Evolutionary conservation across 805 yeast genomes (phyloP).

Genomic region (Saturnispora saitoi): DNA sequence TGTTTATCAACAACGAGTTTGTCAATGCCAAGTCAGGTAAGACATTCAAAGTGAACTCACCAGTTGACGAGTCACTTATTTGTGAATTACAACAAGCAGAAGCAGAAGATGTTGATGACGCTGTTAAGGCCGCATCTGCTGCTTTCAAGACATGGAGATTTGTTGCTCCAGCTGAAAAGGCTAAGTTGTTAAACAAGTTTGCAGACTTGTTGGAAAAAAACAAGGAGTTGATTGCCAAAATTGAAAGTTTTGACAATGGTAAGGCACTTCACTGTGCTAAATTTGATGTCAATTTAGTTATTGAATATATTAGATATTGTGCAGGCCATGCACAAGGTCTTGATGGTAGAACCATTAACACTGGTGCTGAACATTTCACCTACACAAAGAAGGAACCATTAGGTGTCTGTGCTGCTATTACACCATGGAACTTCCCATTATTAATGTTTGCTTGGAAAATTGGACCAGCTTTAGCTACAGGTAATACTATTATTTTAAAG

Average conservation of each 20-base stretch:
- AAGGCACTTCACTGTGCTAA: conserved; percentile 57
- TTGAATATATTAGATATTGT: conserved; percentile 57
- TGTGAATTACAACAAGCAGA: conserved; percentile 46
- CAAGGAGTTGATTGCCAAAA: conserved; percentile 52
- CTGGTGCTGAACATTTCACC: conserved; percentile 55
- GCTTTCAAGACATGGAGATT: conserved; percentile 59
- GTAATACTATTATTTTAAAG: conserved; percentile 64
- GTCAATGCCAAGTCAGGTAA: conserved; percentile 40
- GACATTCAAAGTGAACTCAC: conserved; percentile 44
- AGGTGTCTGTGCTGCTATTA: conserved; percentile 78
- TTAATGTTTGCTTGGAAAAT: conserved; percentile 76
- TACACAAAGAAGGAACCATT: conserved; percentile 67
- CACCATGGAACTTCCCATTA: conserved; percentile 82
- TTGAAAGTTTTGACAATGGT: conserved; percentile 74
- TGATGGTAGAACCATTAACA: conserved; percentile 54
- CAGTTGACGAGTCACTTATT: conserved; percentile 44
- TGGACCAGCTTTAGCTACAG: conserved; percentile 72
- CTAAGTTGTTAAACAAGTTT: conserved; percentile 43
- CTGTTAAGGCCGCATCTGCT: conserved; percentile 56
- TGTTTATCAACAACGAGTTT: conserved; percentile 51
- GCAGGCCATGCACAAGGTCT: conserved; percentile 70
- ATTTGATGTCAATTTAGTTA: conserved; percentile 59
- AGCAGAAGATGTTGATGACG: conserved; percentile 57
- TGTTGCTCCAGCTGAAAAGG: conserved; percentile 49
- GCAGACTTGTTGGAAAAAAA: conserved; percentile 64